Percentiles rank a stretch among this genome's conserved stretches.
These are phyloP conservation scores for Rugonectria rugulosa DNA, from an alignment of 2,329 filamentous ascomycete genomes.

Conservation along the genomic window DNA sequence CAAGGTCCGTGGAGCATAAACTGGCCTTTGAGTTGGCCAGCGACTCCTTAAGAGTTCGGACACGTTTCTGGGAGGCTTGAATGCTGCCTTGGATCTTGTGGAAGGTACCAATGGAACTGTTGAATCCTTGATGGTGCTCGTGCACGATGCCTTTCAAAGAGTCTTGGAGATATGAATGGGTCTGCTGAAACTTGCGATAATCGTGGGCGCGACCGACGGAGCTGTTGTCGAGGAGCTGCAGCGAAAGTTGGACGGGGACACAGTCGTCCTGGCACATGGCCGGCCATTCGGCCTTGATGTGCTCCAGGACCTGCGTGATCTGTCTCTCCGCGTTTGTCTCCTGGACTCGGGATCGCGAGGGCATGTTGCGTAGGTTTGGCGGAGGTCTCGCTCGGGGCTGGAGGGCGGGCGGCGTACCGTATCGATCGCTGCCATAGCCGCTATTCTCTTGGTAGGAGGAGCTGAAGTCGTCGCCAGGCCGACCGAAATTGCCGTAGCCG, in stretches of 20 bases:
- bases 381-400: constrained; percentile 36
- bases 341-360: constrained; percentile 47
- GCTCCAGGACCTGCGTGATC: constrained; percentile 73
- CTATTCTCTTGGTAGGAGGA: constrained; percentile 44
- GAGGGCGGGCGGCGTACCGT: constrained; percentile 44
- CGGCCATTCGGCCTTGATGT: constrained; percentile 89
- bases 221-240: constrained; percentile 92
- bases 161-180: constrained; percentile 87
- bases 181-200: constrained; percentile 83
- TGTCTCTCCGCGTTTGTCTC: constrained; percentile 62
- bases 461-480: constrained; percentile 55
- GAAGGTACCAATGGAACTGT: constrained; percentile 97
- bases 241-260: constrained; percentile 90
- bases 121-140: constrained; percentile 98
- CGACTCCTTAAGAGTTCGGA: constrained; percentile 84
- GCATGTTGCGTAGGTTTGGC: constrained; percentile 42
- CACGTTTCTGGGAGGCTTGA: constrained; percentile 83
- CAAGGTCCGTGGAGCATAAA: constrained; percentile 85
- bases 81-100: constrained; percentile 98
- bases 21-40: constrained; percentile 81
- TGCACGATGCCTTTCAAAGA: constrained; percentile 96
- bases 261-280: constrained; percentile 90
- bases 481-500: constrained; percentile 55
- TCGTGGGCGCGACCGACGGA: constrained; percentile 91
- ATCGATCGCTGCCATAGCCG: constrained; percentile 53